Percentiles rank a stretch among this genome's conserved stretches.
Conservation (phyloP, 371 early-diverging fungal genomes). For the Mortierella sp. region DNA sequence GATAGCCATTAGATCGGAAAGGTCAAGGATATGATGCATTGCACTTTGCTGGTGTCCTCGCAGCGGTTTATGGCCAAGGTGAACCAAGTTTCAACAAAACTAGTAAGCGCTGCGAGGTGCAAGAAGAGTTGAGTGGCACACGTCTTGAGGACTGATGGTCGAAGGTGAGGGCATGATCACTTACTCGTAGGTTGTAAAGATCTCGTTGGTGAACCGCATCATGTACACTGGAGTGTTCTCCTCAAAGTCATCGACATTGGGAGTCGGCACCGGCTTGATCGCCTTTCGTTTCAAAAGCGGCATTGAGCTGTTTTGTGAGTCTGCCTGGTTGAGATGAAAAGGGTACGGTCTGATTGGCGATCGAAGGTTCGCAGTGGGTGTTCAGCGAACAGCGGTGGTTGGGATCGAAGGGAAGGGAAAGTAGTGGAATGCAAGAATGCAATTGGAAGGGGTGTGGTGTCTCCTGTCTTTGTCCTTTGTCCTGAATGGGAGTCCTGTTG, state of each 20-base stretch:
- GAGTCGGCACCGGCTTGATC: constrained; percentile 61
- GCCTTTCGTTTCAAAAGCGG: constrained; percentile 73
- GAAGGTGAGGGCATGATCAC: constrained; percentile 14
- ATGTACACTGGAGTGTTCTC: constrained; percentile 78
- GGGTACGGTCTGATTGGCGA: neutral
- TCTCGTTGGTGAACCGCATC: constrained; percentile 85
- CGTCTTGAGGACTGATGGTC: neutral
- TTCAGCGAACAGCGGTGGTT: neutral
- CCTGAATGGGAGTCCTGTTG: neutral
- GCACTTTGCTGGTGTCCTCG: neutral
- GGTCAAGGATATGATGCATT: neutral
- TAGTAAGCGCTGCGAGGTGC: neutral
- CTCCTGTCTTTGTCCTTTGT: constrained; percentile 1
- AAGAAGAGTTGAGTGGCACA: neutral
- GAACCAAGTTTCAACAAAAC: neutral
- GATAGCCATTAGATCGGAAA: neutral
- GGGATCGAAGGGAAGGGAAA: neutral
- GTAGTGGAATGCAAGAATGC: neutral
- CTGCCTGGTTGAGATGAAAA: constrained; percentile 5
- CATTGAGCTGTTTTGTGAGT: constrained; percentile 54
- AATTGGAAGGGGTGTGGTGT: neutral
- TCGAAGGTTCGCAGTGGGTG: neutral
- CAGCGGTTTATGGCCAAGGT: neutral
- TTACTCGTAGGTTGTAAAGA: constrained; percentile 88
- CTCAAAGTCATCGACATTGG: constrained; percentile 60